Evolutionary conservation across 495 filamentous ascomycete species (phyloP), one percentile per base, ranked within the genome.

Genomic region (Antarctomyces pellizariae): DNA sequence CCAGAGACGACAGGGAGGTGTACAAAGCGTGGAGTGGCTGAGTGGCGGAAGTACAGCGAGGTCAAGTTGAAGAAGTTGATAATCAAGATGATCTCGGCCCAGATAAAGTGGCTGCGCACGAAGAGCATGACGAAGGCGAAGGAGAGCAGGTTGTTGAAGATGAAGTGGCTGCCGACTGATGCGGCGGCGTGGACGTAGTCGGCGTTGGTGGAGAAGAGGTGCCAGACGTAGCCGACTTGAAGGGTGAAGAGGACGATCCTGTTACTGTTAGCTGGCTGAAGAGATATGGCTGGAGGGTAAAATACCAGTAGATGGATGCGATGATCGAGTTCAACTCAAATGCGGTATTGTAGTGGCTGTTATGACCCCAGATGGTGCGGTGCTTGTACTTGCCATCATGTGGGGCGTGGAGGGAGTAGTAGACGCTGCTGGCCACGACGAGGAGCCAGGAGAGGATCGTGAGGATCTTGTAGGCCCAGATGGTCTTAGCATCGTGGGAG

Each of bases 91-190:
- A 83, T 22, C 54, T 84, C 74, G 12, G 74, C 62, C 62, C 61
- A 69, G 37, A 54, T 34, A 50, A 83, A 82, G 46, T 71, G 55
- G 24, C 55, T 61, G 34, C 72, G 67, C 13, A 71, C 67, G 62
- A 82, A 89, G 30, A 90, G 66, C 51, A 83, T 64, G 19, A 89
- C 62, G 52, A 75, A 89, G 25, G 54, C 61, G 26, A 78, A 70
- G 38, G 73, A 55, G 25, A 90, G 62, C 7, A 92, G 47, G 52
- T 89, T 90, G 56, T 72, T 71, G 38, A 75, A 32, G 43, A 86
- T 83, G 48, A 83, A 90, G 52, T 90, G 76, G 33, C 64, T 60
- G 32, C 74, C 78, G 7, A 84, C 68, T 23, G 72, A 62, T 34
- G 70, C 73, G 16, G 82, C 75, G n/a, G 64, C 52, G 20, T 62